Evolutionary conservation across 2,329 filamentous ascomycete species (phyloP), one percentile per base, ranked within the genome.

Genomic region (Ascochyta lentis): DNA sequence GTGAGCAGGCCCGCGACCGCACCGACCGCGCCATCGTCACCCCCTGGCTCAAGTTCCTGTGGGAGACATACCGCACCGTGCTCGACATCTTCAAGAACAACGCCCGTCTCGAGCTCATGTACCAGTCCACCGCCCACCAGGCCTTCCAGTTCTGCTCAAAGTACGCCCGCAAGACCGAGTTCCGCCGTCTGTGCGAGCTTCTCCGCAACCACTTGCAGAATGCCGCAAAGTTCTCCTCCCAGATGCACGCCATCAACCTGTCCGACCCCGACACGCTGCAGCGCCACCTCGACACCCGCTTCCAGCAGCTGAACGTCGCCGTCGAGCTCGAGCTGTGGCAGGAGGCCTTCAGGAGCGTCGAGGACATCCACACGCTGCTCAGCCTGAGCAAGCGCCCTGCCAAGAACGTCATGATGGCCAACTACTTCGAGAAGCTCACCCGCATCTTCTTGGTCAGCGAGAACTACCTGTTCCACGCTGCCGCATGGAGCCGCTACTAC

Each of bases 341-440:
- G 80, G 95, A 99, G 82, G 95, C 95, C 63, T 99, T 99, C 89
- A 91, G 95, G 77, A 97, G 92, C 73, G 94, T 99, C 45, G 95
- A 99, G 81, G 95, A 99, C 76, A 98, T 98, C 67, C 95, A 99
- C 81, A 98, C 93, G 47, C 86, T 99, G 51, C 87, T 99, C 66
- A 98, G 89, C 81, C 85, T 98, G 68, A 98, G 94, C 89, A 98
- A 98, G 86, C 91, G 95, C 52, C 93, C 93, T 35, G 89, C 95
- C 50, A 98, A 98, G 89, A 97, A 97, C 77, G 84, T 97, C 75
- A 98, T 99, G 95, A 99, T 99, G 95, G 95, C 95, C 80, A 99
- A 98, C 83, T 99, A 99, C 85, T 99, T 98, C 79, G 95, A 99
- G 84, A 98, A 98, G 82, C 88, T 99, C 55, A 97, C 95, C 37